A percentile compares a stretch with the other conserved stretches of the same genome.
Conservation (phyloP, 768 basidiomycete species). For the Russula sp. region DNA sequence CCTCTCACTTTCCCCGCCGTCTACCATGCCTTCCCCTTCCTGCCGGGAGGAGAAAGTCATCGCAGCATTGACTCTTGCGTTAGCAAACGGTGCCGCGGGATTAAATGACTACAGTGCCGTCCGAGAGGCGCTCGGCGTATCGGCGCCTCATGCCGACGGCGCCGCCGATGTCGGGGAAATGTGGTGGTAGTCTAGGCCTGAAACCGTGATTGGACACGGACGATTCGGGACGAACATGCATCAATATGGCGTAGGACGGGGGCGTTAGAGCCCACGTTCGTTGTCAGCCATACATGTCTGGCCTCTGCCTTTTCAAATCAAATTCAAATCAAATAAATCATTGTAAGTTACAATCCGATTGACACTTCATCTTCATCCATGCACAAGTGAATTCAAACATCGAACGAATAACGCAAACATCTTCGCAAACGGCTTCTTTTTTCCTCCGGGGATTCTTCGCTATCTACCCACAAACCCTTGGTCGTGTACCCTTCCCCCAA, state of each 20-base stretch:
- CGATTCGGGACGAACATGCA: neutral
- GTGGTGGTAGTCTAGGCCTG: constrained; percentile 41
- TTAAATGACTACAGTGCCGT: constrained; percentile 55
- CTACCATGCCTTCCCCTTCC: constrained; percentile 35
- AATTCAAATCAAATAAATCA: too few relatives aligned
- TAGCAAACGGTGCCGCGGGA: constrained; percentile 63
- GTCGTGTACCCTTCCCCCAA: constrained; percentile 7
- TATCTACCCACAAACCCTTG: constrained; percentile 9
- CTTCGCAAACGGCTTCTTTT: constrained; percentile 5
- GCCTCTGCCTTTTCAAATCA: neutral
- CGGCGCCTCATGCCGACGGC: constrained; percentile 36
- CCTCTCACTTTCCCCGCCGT: constrained; percentile 38
- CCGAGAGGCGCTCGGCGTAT: constrained; percentile 39
- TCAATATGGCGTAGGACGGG: constrained; percentile 6
- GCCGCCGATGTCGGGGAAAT: constrained; percentile 54
- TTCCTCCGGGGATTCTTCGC: constrained; percentile 2
- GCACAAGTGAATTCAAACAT: constrained; percentile 13
- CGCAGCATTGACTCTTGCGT: constrained; percentile 55
- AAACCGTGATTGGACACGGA: constrained; percentile 1
- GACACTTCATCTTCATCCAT: constrained; percentile 8
- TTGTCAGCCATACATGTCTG: neutral
- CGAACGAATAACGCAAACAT: constrained; percentile 16
- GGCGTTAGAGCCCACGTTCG: constrained; percentile 7
- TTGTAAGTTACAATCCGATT: constrained; percentile 2
- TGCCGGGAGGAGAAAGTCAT: constrained; percentile 58